Conservation (phyloP, 345 rosid genomes). For the Rhodomyrtus tomentosa region DNA sequence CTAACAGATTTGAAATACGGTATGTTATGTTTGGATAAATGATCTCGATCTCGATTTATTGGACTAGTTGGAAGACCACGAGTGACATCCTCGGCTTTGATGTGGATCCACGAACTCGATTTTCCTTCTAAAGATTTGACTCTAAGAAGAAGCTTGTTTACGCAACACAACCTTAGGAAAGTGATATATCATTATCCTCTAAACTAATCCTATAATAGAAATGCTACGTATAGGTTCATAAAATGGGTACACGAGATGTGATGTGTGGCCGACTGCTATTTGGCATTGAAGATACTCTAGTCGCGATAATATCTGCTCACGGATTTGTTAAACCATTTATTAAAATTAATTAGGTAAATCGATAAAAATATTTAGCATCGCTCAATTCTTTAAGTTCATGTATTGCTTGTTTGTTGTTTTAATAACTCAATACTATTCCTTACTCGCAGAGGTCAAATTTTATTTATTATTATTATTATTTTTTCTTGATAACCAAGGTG, state of each 20-base stretch:
- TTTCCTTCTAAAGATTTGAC: not conserved
- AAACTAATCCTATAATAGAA: not conserved
- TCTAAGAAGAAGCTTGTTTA: not conserved
- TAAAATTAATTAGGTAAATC: too few species aligned
- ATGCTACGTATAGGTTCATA: accelerated
- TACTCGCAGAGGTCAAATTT: not conserved
- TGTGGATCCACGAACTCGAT: not conserved
- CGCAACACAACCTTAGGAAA: too few species aligned
- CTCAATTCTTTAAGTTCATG: not conserved
- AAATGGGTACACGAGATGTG: not conserved
- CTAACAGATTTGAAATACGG: not conserved
- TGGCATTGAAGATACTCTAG: not conserved
- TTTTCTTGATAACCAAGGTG: too few species aligned
- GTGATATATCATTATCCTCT: not conserved
- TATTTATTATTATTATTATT: too few species aligned
- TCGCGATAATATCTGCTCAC: not conserved
- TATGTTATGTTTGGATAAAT: not conserved
- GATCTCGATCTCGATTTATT: not conserved
- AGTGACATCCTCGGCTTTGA: not conserved
- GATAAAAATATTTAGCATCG: not conserved
- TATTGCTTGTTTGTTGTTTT: not conserved
- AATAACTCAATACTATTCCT: not conserved
- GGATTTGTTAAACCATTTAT: not conserved
- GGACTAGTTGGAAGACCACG: not conserved
- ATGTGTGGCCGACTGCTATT: not conserved